Percentiles rank a stretch among this genome's conserved stretches.
These are phyloP conservation scores for Diplodia scrobiculata DNA, from an alignment of 2,329 filamentous ascomycete genomes.

Conservation along the genomic window DNA sequence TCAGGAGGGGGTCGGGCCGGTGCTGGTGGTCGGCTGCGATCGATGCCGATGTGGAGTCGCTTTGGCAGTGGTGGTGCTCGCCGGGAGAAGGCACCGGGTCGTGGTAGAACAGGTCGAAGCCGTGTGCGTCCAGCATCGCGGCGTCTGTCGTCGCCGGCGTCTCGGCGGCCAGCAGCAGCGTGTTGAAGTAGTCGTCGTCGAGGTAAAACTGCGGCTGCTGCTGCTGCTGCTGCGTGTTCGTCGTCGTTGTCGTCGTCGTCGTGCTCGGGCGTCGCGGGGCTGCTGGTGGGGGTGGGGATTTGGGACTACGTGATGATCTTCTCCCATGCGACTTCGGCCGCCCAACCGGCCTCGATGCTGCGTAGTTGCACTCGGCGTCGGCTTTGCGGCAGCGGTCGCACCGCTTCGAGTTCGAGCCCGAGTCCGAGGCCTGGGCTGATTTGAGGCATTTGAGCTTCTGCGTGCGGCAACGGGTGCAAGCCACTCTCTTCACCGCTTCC, in stretches of 20 bases:
- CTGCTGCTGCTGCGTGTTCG: no score
- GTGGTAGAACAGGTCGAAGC: neutral
- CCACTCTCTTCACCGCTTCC: neutral
- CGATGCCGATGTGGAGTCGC: no score
- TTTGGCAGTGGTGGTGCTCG: neutral
- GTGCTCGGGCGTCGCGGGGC: neutral
- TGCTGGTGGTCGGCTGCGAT: no score
- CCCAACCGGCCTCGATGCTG: neutral
- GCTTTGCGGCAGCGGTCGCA: neutral
- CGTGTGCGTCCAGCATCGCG: neutral
- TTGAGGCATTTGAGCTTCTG: neutral
- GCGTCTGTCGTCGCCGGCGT: neutral
- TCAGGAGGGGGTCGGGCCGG: neutral
- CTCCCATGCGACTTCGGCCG: neutral
- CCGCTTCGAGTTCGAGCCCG: no score
- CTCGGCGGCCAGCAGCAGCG: neutral
- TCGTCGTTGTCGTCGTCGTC: no score
- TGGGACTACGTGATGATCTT: no score
- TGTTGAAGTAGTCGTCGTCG: neutral
- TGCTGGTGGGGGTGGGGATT: no score
- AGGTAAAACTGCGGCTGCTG: neutral
- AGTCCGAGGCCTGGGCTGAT: neutral
- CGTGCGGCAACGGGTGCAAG: neutral
- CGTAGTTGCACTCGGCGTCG: neutral
- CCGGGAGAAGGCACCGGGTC: neutral